These are phyloP conservation scores for Carallia brachiata DNA, from an alignment of 345 rosid species.

Conservation along the genomic window DNA sequence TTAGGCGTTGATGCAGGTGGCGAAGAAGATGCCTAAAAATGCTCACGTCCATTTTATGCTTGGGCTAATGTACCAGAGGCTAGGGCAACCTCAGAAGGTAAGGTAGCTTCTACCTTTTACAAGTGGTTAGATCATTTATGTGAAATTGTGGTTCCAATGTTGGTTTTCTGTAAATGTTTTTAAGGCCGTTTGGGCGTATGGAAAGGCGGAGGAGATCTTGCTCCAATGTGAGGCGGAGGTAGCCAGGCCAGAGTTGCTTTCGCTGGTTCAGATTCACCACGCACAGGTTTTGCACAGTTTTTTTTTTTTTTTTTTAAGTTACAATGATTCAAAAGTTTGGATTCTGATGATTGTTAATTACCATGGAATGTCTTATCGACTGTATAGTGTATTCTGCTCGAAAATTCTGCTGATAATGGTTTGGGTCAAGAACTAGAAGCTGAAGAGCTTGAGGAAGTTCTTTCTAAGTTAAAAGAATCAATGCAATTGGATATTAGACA, in stretches of 20 bases:
- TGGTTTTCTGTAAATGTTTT: conserved; percentile 16
- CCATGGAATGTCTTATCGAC: conserved; percentile 13
- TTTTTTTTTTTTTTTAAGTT: not conserved
- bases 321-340: not conserved
- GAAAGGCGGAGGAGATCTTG: conserved; percentile 91
- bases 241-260: conserved; percentile 87
- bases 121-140: too few species aligned
- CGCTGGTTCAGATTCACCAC: conserved; percentile 88
- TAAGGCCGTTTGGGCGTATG: conserved; percentile 82
- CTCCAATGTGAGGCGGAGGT: conserved; percentile 73
- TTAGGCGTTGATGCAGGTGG: conserved; percentile 61
- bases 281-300: conserved; percentile 62
- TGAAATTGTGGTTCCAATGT: not conserved
- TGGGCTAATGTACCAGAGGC: conserved; percentile 89
- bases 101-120: too few species aligned
- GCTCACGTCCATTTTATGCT: conserved; percentile 96
- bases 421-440: conserved; percentile 75
- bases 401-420: conserved; percentile 55
- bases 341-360: conserved; percentile 12
- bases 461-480: conserved; percentile 68
- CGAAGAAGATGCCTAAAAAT: conserved; percentile 91
- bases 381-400: conserved; percentile 73
- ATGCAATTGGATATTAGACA: conserved; percentile 73
- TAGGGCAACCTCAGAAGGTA: conserved; percentile 93
- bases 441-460: conserved; percentile 71